Base-by-base conservation (phyloP, 169 alveolate genomes). In the Besnoitia besnoiti region DNA sequence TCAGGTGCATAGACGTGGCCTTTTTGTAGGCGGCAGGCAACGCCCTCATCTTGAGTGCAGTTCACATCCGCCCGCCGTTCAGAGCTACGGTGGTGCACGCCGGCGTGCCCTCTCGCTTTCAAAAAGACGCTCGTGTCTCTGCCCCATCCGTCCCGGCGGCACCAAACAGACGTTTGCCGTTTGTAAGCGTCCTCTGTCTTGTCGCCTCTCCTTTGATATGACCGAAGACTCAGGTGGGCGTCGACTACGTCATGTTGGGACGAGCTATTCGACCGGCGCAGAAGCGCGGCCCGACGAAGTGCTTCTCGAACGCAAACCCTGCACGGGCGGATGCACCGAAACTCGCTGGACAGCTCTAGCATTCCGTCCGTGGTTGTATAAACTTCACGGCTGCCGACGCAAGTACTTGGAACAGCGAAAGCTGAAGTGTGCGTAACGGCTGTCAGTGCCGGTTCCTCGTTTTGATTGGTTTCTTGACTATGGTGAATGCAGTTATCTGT, bases 1-100 rank as follows among this genome's bases (percentile, higher is more conserved):
- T 77, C 87, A 27, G 87, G 59, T 27, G 87, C 87, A 37, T 40
- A 77, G 42, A 42, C 87, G 47, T 77, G 87, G 21, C 87, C 59
- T 30, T 39, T 39, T 27, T 35, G 35, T 16, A 77, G 87, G 59
- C 87, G 87, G n/a, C 87, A 77, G n/a, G n/a, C n/a, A 27, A 77
- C 47, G 19, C 87, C 87, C 35, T 5, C 59, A 7, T 77, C 59
- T 77, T 30, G 46, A 24, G 33, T 73, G 46, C 84, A 73, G 84
- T 55, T 55, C 33, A 24, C 73, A 27, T 55, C 27, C 27, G 16
- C 73, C 73, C 73, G 8, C 73, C n/a, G n/a, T n/a, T n/a, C n/a
- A n/a, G n/a, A n/a, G n/a, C n/a, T n/a, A n/a, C n/a, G n/a, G n/a
- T n/a, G n/a, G n/a, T n/a, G n/a, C n/a, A n/a, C n/a, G n/a, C n/a